These are phyloP conservation scores for Chimonanthus praecox DNA, from an alignment of 164 flowering plant species.

Conservation along the genomic window DNA sequence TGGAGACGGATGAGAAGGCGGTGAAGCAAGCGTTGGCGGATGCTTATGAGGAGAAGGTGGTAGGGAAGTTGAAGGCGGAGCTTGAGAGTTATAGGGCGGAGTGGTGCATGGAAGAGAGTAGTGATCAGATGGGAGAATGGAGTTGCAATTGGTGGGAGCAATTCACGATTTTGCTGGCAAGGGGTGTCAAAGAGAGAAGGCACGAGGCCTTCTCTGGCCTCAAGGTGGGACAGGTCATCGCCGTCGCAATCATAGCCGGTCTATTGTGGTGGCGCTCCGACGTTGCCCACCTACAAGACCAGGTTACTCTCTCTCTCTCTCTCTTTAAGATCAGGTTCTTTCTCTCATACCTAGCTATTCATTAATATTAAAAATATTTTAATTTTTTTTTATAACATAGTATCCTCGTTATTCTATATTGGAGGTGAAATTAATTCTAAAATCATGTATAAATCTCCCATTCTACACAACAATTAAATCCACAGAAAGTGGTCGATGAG, in stretches of 20 bases:
- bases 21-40: slow-evolving; percentile 6
- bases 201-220: slow-evolving; percentile 17
- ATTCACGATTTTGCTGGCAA: slow-evolving; percentile 11
- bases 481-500: too few species aligned
- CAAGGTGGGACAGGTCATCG: slow-evolving; percentile 13
- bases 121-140: slow-evolving; percentile 32
- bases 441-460: too few species aligned
- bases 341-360: not conserved
- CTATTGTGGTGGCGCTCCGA: slow-evolving; percentile 17
- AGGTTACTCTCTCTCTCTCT: slow-evolving; percentile 7
- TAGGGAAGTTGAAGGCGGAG: slow-evolving; percentile 1
- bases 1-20: not conserved
- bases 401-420: too few species aligned
- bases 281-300: slow-evolving; percentile 14
- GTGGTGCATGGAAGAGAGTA: not conserved
- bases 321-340: not conserved
- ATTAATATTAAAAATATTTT: too few species aligned
- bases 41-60: slow-evolving; percentile 4
- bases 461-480: too few species aligned
- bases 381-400: not conserved
- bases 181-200: slow-evolving; percentile 15
- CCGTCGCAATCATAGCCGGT: slow-evolving; percentile 6
- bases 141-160: slow-evolving; percentile 18
- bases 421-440: too few species aligned
- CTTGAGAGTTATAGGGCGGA: not conserved